Evolutionary conservation across 2,329 filamentous ascomycete genomes (phyloP).

Genomic region (Penicillium nordicum): DNA sequence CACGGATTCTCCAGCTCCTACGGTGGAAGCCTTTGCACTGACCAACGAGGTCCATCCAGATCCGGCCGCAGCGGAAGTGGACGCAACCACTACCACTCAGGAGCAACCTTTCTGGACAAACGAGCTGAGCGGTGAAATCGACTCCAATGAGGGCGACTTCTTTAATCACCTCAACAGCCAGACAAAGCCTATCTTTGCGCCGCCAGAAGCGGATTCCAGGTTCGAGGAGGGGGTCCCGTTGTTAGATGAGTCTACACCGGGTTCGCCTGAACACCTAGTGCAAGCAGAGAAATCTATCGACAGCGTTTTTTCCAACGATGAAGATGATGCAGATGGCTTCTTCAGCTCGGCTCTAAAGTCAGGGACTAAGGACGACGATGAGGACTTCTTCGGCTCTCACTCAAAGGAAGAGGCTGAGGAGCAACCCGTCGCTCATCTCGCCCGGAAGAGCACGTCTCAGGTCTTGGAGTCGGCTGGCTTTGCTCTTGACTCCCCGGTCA

Average conservation of each 20-base stretch:
- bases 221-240: slow-evolving; percentile 70
- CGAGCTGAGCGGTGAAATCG: slow-evolving; percentile 48
- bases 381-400: slow-evolving; percentile 33
- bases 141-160: slow-evolving; percentile 55
- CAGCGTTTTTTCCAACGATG: slow-evolving; percentile 39
- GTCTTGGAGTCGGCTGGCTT: slow-evolving; percentile 55
- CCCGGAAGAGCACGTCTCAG: slow-evolving; percentile 68
- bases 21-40: background rate
- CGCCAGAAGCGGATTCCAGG: slow-evolving; percentile 52
- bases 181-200: slow-evolving; percentile 39
- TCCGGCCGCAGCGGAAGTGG: slow-evolving; percentile 9
- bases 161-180: slow-evolving; percentile 52
- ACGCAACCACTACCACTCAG: slow-evolving; percentile 8
- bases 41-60: slow-evolving; percentile 1
- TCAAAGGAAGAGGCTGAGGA: slow-evolving; percentile 15
- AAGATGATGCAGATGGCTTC: slow-evolving; percentile 37
- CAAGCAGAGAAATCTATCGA: slow-evolving; percentile 26
- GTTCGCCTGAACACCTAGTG: slow-evolving; percentile 23
- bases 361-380: background rate
- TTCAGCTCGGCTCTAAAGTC: slow-evolving; percentile 27
- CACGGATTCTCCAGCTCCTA: background rate
- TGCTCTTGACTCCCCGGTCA: slow-evolving; percentile 26
- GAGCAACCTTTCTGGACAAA: slow-evolving; percentile 44
- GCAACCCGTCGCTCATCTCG: slow-evolving; percentile 39
- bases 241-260: slow-evolving; percentile 41